Evolutionary conservation across 257 asterid genomes (phyloP), one percentile per base, ranked within the genome.

Genomic region (Dorcoceras hygrometricum): DNA sequence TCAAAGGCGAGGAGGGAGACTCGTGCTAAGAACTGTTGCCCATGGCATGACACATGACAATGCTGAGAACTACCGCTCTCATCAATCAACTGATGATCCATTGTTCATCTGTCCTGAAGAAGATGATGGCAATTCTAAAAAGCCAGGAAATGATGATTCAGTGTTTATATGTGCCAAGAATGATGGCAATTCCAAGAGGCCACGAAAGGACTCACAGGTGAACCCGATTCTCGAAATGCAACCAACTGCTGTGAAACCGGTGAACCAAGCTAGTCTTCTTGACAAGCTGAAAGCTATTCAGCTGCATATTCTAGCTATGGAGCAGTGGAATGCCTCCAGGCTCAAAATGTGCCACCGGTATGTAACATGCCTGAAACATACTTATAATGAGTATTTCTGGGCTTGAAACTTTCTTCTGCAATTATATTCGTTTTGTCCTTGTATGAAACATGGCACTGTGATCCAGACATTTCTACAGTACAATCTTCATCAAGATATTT

Each of bases 291-390:
- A 84, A 73, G 95, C 91, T 4, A 75, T 81, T 72, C 89, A 79
- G 27, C 73, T 87, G 68, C 95, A 87, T 76, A 77, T 87, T 73
- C 82, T 84, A 55, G 95, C 95, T 20, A 84, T 87, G 95, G 95
- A 87, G 71, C 91, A 85, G 67, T 87, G 95, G 95, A 87, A 87
- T 36, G 71, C 85, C 22, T 75, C 84, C 11, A 79, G 82, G 71
- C 83, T 87, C 65, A 83, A 83, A 79, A 61, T 65, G 74, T 84
- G 89, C 71, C 84, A 79, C 75, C 69, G 74, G 95, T 87, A 66
- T 18, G 76, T 69, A 71, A 24, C 57, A 67, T 73, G 67, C 25
- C 22, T 64, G 68, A 63, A 57, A 55, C 39, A 22, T 29, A 50
- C 50, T 59, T 43, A 29, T 32, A 25, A 57, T 55, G 25, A 11